phyloP scores from a whole-genome alignment of 495 filamentous ascomycete genomes.

The Patellaria atrata region DNA sequence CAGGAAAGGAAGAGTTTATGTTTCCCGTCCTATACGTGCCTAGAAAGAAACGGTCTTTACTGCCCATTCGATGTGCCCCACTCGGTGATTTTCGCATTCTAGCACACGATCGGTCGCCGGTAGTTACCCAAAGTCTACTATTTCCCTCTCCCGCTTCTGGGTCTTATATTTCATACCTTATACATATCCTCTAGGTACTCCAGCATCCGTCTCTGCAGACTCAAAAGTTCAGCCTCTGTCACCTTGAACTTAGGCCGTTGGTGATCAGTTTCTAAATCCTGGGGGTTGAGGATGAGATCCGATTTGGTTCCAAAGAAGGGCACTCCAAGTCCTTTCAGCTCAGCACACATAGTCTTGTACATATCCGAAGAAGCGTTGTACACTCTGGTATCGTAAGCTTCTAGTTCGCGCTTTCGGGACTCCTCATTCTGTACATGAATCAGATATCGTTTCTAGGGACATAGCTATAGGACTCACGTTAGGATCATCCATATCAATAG shows the following conservation, averaged over 20 bases:
- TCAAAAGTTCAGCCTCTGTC: conserved; percentile 34
- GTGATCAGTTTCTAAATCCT: conserved; percentile 4
- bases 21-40: too few relatives aligned
- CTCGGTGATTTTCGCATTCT: too few relatives aligned
- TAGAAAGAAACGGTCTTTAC: too few relatives aligned
- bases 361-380: conserved; percentile 44
- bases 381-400: conserved; percentile 45
- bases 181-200: conserved; percentile 49
- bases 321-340: conserved; percentile 43
- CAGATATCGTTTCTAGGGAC: conserved; percentile 2
- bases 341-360: conserved; percentile 39
- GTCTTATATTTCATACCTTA: too few relatives aligned
- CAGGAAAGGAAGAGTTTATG: too few relatives aligned
- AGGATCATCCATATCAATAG: conserved; percentile 1
- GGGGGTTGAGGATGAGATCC: conserved; percentile 26
- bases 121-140: too few relatives aligned
- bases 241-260: conserved; percentile 18
- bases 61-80: too few relatives aligned
- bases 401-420: too few relatives aligned
- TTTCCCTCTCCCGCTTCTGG: too few relatives aligned
- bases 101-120: too few relatives aligned
- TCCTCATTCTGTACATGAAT: conserved; percentile 34
- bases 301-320: conserved; percentile 48
- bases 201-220: conserved; percentile 45
- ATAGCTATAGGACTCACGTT: background rate